phyloP scores from a whole-genome alignment of 192 early-diverging fungal genomes.

The Paraglomus brasilianum region DNA sequence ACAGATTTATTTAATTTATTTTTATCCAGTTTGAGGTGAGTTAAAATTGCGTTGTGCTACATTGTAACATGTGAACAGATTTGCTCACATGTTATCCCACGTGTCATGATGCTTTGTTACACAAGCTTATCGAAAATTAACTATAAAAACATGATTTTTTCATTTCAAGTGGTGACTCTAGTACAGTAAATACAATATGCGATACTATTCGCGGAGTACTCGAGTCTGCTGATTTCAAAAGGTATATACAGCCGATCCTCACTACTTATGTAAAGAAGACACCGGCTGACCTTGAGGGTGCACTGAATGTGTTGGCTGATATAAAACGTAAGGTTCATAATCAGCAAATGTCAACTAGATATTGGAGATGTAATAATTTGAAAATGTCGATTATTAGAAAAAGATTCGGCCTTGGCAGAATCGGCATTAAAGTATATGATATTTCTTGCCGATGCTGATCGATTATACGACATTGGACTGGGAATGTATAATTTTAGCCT shows the following conservation, averaged over 20 bases:
- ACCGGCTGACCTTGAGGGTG: conserved; percentile 80
- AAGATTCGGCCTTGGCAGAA: conserved; percentile 68
- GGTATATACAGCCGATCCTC: conserved; percentile 77
- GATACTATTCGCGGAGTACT: conserved; percentile 63
- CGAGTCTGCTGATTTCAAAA: conserved; percentile 43
- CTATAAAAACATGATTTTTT: conserved; percentile 7
- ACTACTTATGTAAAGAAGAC: conserved; percentile 79
- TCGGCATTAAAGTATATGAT: conserved; percentile 86
- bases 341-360: not conserved
- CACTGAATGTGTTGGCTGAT: conserved; percentile 66
- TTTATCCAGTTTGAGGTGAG: conserved; percentile 67
- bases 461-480: conserved; percentile 86
- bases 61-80: not conserved
- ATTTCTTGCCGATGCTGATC: conserved; percentile 87
- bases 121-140: not conserved
- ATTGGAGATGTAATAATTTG: not conserved
- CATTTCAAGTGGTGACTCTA: conserved; percentile 8
- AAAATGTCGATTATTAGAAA: conserved; percentile 31
- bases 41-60: not conserved
- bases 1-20: conserved; percentile 91
- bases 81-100: conserved; percentile 70
- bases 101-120: conserved; percentile 24
- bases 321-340: conserved; percentile 46
- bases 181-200: conserved; percentile 79
- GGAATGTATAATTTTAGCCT: conserved; percentile 93